Evolutionary conservation across 805 yeast genomes (phyloP).

Genomic region (Ogataea trehalophila): DNA sequence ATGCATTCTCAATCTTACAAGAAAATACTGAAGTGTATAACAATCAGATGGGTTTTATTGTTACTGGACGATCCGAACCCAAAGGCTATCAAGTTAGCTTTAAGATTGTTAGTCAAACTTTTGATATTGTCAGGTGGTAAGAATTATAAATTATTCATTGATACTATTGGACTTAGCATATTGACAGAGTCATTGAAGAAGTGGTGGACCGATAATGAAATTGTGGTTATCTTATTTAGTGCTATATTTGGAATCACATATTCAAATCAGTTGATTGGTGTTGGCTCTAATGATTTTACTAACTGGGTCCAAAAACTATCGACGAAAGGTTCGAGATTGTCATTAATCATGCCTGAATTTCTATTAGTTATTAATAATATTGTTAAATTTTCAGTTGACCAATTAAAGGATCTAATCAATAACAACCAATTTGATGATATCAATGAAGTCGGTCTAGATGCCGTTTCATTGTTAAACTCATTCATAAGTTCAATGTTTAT

Average conservation of each 20-base stretch:
- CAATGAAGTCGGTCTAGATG: background rate
- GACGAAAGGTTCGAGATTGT: constrained; percentile 12
- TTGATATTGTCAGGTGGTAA: constrained; percentile 42
- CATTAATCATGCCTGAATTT: constrained; percentile 42
- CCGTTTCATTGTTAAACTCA: background rate
- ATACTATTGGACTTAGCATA: constrained; percentile 47
- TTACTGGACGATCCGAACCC: constrained; percentile 39
- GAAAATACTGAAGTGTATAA: constrained; percentile 47
- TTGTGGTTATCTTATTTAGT: constrained; percentile 38
- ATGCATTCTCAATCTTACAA: constrained; percentile 21
- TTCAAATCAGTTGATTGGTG: constrained; percentile 5
- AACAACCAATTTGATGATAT: background rate
- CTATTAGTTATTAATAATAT: constrained; percentile 15
- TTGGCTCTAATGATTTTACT: constrained; percentile 5
- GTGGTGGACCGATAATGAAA: constrained; percentile 46
- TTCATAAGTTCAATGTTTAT: background rate
- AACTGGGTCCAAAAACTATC: constrained; percentile 13
- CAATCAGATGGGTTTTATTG: constrained; percentile 62
- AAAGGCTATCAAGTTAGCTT: constrained; percentile 34
- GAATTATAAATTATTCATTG: constrained; percentile 44
- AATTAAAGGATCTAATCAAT: background rate
- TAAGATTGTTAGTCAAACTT: constrained; percentile 44
- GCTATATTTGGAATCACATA: constrained; percentile 43
- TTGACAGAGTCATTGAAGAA: constrained; percentile 39
- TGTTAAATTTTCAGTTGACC: constrained; percentile 7